phyloP scores from a whole-genome alignment of 2,329 filamentous ascomycete genomes.

The Colletotrichum sp. region DNA sequence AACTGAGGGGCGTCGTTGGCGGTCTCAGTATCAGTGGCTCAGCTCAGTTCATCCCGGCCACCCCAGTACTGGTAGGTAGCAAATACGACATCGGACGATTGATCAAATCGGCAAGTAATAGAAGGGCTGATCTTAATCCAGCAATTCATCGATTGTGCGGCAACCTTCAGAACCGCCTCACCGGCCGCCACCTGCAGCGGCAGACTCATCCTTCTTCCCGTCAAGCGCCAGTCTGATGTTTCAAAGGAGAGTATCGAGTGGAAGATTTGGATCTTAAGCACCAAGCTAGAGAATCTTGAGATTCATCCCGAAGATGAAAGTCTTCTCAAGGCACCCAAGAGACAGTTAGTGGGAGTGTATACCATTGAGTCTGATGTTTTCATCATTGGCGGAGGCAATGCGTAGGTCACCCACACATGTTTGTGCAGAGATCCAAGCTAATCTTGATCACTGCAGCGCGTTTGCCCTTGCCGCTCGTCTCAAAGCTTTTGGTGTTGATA shows the following conservation, averaged over 20 bases:
- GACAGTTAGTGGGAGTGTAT: slow-evolving; percentile 15
- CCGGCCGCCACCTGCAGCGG: slow-evolving; percentile 34
- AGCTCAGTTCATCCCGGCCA: background rate
- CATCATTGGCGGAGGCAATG: slow-evolving; percentile 37
- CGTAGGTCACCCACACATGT: slow-evolving; percentile 24
- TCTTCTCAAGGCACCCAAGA: slow-evolving; percentile 24
- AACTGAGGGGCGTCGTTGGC: background rate
- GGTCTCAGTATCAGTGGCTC: background rate
- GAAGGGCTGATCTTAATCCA: background rate
- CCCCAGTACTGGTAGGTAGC: background rate
- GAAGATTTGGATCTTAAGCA: slow-evolving; percentile 39
- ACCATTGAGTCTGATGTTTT: slow-evolving; percentile 36
- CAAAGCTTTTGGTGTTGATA: slow-evolving; percentile 39
- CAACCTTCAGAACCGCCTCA: slow-evolving; percentile 34
- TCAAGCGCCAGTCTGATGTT: background rate
- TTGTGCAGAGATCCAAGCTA: background rate
- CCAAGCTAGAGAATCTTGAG: slow-evolving; percentile 29
- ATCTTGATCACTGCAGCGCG: slow-evolving; percentile 19
- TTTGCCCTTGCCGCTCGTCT: slow-evolving; percentile 37
- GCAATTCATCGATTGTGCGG: slow-evolving; percentile 16
- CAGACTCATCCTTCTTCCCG: slow-evolving; percentile 33
- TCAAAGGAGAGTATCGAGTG: slow-evolving; percentile 20
- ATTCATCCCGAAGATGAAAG: slow-evolving; percentile 31
- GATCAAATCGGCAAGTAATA: background rate
- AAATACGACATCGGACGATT: background rate